These are phyloP conservation scores for Cydonia oblonga DNA, from an alignment of 331 rosid genomes.

Conservation along the genomic window DNA sequence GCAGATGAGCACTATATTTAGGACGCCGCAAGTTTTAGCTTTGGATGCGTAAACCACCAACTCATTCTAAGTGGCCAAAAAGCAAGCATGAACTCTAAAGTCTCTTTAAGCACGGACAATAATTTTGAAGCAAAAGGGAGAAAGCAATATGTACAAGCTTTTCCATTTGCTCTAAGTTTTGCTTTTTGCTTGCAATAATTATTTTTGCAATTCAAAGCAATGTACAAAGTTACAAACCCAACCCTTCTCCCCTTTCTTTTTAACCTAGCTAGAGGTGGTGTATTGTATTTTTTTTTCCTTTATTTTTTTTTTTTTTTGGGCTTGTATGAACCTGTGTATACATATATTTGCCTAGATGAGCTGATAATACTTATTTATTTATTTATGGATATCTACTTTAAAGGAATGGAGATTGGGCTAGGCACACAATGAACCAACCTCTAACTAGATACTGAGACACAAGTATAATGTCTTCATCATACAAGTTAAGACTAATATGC, in stretches of 20 bases:
- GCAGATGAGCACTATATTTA: slow-evolving; percentile 7
- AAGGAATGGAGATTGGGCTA: too few species aligned
- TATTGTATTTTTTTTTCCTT: too few species aligned
- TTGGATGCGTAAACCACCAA: slow-evolving; percentile 6
- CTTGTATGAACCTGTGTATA: too few species aligned
- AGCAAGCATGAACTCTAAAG: slow-evolving; percentile 20
- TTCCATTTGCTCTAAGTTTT: slow-evolving; percentile 3
- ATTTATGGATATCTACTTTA: too few species aligned
- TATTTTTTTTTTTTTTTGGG: too few species aligned
- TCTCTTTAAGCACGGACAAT: slow-evolving; percentile 10
- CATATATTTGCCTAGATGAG: too few species aligned
- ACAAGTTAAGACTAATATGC: too few species aligned
- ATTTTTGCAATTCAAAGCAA: not conserved
- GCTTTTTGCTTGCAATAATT: not conserved
- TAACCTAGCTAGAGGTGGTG: too few species aligned
- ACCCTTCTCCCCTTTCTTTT: not conserved
- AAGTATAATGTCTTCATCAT: too few species aligned
- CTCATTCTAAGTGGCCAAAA: slow-evolving; percentile 15
- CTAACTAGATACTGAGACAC: too few species aligned
- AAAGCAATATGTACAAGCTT: not conserved
- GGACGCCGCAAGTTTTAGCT: slow-evolving; percentile 7
- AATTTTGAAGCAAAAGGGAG: slow-evolving; percentile 7
- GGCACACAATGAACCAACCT: too few species aligned
- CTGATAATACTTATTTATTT: too few species aligned
- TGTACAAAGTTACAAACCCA: not conserved